Evolutionary conservation across 2,329 filamentous ascomycete species (phyloP).

Genomic region (Remersonia thermophila): DNA sequence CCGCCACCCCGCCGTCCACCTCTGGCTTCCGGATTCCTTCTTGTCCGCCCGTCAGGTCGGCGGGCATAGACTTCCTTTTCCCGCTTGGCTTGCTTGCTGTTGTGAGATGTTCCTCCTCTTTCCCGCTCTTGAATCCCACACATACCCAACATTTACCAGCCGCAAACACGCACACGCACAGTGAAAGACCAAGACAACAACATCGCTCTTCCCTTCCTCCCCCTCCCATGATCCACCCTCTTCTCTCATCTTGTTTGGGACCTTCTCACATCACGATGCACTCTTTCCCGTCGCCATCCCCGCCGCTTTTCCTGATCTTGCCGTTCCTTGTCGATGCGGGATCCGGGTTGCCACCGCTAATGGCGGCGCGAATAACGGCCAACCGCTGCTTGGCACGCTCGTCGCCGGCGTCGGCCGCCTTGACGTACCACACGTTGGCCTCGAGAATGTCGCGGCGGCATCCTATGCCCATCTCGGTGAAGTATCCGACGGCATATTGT

Average conservation of each 20-base stretch:
- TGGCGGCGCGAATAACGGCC: slow-evolving; percentile 74
- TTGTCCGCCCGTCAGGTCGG: too few relatives aligned
- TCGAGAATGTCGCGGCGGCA: slow-evolving; percentile 89
- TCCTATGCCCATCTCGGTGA: slow-evolving; percentile 96
- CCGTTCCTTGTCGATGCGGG: slow-evolving; percentile 38
- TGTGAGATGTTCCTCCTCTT: too few relatives aligned
- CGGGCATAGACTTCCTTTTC: too few relatives aligned
- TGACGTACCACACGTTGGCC: slow-evolving; percentile 97
- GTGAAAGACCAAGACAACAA: too few relatives aligned
- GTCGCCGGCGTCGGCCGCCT: slow-evolving; percentile 83
- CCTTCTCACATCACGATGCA: slow-evolving; percentile 43
- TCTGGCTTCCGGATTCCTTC: too few relatives aligned
- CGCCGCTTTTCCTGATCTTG: slow-evolving; percentile 37
- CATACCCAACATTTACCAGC: too few relatives aligned
- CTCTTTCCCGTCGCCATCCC: slow-evolving; percentile 38
- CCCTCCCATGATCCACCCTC: not conserved
- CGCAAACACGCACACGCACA: too few relatives aligned
- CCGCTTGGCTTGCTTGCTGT: too few relatives aligned
- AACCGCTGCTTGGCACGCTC: slow-evolving; percentile 79
- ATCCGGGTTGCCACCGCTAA: slow-evolving; percentile 48
- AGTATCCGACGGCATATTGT: slow-evolving; percentile 93
- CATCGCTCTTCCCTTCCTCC: not conserved
- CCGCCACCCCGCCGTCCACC: too few relatives aligned
- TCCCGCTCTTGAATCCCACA: too few relatives aligned
- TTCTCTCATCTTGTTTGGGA: too few relatives aligned